Base-by-base conservation (phyloP, 1,139 yeast species). In the Pichia sp. region DNA sequence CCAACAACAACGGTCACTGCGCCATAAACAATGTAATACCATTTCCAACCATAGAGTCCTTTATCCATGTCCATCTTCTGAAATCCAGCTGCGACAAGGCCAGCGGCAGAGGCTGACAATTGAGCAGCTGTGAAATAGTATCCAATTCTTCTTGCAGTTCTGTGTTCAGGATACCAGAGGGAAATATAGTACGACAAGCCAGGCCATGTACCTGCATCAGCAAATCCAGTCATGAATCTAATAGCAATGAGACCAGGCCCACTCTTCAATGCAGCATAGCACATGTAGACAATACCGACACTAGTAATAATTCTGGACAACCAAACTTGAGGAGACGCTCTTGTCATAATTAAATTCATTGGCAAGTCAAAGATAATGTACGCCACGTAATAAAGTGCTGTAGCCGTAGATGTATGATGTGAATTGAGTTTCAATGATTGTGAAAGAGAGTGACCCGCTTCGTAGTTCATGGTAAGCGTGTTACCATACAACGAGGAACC, bases 181-280 rank as follows among this genome's bases (percentile, higher is more conserved):
- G 88, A 74, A 30, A 86, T 68, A 51, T 84, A 86, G 59, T 84
- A 85, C 18, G 88, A 78, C 78, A 86, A 67, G 10, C 95, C 96
- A 1, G 96, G 96, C 95, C 95, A 86, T 3, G 87, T 77, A 26
- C 96, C 96, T 10, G 95, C 94, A 34, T 87, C 87, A 41, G 81
- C 83, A 41, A 81, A 52, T 32, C 96, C 96, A 18, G 84, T 72
- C 41, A 86, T 68, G 39, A 85, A 75, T 45, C 94, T 69, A 30
- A 77, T 60, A 3, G 88, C 94, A 35, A 77, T 75, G 21, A 84
- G 61, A 3, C 93, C 93, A 4, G 67, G 55, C 11, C 70, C 62
- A 39, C 64, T 69, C 11, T 52, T 40, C 38, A 83, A 64, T 0
- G 83, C 77, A 10, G 75, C 66, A 55, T 81, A 83, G 53, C 93